Conservation (phyloP, 495 filamentous ascomycete species). For the Antarctomyces pellizariae region DNA sequence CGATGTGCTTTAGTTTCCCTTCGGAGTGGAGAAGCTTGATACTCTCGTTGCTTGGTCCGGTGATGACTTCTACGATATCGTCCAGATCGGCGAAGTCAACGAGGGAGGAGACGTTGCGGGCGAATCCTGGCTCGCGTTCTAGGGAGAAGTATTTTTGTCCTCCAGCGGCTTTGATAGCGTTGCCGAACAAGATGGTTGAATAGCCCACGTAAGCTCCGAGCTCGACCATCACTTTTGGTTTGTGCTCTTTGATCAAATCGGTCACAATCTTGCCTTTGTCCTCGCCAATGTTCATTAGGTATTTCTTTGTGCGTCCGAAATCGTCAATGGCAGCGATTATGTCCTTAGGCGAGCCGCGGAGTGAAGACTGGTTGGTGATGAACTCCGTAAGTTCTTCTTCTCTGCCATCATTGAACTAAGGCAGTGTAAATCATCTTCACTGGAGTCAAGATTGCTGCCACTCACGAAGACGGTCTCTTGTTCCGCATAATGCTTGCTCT, state of each 20-base stretch:
- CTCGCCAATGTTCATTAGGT: conserved; percentile 61
- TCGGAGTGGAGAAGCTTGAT: conserved; percentile 27
- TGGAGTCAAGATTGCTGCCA: neutral
- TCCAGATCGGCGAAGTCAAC: conserved; percentile 43
- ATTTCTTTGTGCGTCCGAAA: conserved; percentile 35
- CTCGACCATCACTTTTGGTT: conserved; percentile 50
- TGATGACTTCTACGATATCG: conserved; percentile 38
- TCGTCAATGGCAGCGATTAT: conserved; percentile 51
- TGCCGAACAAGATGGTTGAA: conserved; percentile 47
- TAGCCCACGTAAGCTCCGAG: conserved; percentile 69
- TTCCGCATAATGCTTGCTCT: conserved; percentile 18
- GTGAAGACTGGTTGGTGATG: conserved; percentile 30
- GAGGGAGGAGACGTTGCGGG: conserved; percentile 33
- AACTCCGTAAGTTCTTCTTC: conserved; percentile 50
- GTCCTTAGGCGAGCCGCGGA: conserved; percentile 36
- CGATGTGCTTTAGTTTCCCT: conserved; percentile 31
- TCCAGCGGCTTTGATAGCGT: conserved; percentile 30
- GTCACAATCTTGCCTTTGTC: conserved; percentile 45
- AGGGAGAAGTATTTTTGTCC: conserved; percentile 40
- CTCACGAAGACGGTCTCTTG: conserved; percentile 17
- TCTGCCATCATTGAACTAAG: conserved; percentile 41
- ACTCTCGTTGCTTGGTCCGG: conserved; percentile 37
- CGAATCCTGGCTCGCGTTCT: conserved; percentile 44
- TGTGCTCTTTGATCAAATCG: conserved; percentile 35
- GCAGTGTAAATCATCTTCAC: conserved; percentile 4